phyloP scores from a whole-genome alignment of 768 basidiomycete species.

The Tricholoma terreum region DNA sequence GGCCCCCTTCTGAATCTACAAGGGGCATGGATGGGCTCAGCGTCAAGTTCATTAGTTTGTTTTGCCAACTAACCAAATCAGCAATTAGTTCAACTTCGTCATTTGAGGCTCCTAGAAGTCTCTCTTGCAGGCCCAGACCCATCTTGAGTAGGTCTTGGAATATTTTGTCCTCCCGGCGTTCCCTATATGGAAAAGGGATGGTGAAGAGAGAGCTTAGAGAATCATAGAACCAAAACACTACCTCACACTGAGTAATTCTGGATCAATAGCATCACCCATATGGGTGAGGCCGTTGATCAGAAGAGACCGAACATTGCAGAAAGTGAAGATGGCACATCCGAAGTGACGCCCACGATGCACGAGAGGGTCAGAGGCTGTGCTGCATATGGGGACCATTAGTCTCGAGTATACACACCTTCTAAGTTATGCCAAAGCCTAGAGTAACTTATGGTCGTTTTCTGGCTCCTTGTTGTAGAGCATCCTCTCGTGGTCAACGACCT shows the following conservation, averaged over 20 bases:
- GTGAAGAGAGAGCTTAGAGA: not conserved
- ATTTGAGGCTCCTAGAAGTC: not conserved
- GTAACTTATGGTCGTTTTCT: not conserved
- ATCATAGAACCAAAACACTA: no score
- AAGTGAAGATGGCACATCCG: no score
- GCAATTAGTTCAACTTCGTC: not conserved
- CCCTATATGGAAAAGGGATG: not conserved
- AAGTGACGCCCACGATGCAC: no score
- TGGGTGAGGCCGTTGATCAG: no score
- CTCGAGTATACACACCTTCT: not conserved
- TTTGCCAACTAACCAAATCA: not conserved
- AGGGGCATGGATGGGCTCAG: not conserved
- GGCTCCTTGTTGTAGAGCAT: not conserved
- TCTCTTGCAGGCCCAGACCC: no score
- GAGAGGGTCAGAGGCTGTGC: no score
- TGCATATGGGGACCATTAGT: not conserved
- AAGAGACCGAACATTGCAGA: no score
- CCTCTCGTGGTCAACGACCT: no score
- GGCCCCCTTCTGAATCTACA: conserved; percentile 1
- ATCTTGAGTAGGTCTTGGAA: not conserved
- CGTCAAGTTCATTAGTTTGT: not conserved
- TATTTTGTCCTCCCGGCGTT: not conserved
- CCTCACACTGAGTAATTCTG: not conserved
- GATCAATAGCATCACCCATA: no score
- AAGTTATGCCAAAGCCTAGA: not conserved